Conservation (phyloP, 306 rosid species). For the Comarum palustre region DNA sequence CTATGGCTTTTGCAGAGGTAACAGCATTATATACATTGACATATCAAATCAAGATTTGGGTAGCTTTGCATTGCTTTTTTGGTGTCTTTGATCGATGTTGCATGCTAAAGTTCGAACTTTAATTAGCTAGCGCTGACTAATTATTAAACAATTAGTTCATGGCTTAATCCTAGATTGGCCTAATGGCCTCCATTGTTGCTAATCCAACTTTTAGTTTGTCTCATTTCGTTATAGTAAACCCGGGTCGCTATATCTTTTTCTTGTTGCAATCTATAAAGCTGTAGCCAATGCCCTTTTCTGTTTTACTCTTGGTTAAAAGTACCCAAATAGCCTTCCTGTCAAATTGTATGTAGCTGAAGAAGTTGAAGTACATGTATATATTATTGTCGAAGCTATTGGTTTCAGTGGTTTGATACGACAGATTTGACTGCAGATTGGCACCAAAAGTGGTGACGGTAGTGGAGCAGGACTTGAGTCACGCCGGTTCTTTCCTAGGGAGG, state of each 20-base stretch:
- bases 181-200: not conserved
- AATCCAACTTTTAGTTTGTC: not conserved
- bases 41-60: not conserved
- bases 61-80: conserved; percentile 6
- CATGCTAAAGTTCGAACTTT: conserved; percentile 1
- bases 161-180: not conserved
- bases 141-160: conserved; percentile 5
- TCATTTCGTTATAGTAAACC: not conserved
- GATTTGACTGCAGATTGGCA: conserved; percentile 51
- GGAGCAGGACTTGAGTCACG: conserved; percentile 88
- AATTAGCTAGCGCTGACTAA: conserved; percentile 15
- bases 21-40: not conserved
- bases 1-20: conserved; percentile 96
- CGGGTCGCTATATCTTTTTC: not conserved
- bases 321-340: not conserved
- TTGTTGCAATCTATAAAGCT: not conserved
- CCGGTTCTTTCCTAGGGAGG: conserved; percentile 89
- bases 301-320: conserved; percentile 1
- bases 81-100: conserved; percentile 14
- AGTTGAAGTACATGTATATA: not conserved
- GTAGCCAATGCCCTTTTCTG: not conserved
- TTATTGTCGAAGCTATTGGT: not conserved
- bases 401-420: not conserved
- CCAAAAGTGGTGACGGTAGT: conserved; percentile 98
- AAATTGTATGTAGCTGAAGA: not conserved